Conservation (phyloP, 768 basidiomycete genomes). For the Royoungia palumana region DNA sequence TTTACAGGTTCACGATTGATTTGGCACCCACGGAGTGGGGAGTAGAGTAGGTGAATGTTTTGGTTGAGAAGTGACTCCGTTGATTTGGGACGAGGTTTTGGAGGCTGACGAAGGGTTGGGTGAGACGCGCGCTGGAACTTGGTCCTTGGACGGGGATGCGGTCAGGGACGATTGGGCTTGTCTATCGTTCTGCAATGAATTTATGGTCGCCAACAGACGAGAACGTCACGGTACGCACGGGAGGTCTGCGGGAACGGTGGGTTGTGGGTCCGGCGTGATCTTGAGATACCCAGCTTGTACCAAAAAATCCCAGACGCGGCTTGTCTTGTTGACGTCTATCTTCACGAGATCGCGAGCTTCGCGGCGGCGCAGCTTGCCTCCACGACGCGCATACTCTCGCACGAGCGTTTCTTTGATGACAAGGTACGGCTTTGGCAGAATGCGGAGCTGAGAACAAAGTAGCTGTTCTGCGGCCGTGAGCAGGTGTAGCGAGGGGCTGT, state of each 20-base stretch:
- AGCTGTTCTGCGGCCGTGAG: conserved; percentile 85
- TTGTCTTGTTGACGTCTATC: conserved; percentile 92
- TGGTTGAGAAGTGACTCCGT: conserved; percentile 11
- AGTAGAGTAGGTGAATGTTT: conserved; percentile 23
- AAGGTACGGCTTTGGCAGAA: conserved; percentile 93
- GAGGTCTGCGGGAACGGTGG: conserved; percentile 33
- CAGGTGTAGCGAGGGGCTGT: conserved; percentile 85
- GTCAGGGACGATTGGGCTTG: conserved; percentile 13
- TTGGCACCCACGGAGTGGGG: conserved; percentile 21
- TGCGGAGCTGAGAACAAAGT: conserved; percentile 84
- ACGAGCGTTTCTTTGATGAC: conserved; percentile 94
- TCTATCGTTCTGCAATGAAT: conserved; percentile 7
- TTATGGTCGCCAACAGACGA: not conserved
- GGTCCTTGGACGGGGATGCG: conserved; percentile 28
- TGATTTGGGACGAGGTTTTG: conserved; percentile 12
- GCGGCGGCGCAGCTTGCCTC: conserved; percentile 81
- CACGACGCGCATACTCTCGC: conserved; percentile 86
- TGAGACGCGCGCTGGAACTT: conserved; percentile 11
- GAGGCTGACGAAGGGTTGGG: conserved; percentile 15
- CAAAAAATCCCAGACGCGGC: conserved; percentile 89
- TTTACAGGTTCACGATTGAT: conserved; percentile 11
- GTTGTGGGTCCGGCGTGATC: conserved; percentile 52
- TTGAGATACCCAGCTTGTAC: conserved; percentile 81
- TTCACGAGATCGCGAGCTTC: conserved; percentile 90
- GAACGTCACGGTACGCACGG: conserved; percentile 29